Conservation (phyloP, 306 rosid genomes). For the Rosa rugosa region DNA sequence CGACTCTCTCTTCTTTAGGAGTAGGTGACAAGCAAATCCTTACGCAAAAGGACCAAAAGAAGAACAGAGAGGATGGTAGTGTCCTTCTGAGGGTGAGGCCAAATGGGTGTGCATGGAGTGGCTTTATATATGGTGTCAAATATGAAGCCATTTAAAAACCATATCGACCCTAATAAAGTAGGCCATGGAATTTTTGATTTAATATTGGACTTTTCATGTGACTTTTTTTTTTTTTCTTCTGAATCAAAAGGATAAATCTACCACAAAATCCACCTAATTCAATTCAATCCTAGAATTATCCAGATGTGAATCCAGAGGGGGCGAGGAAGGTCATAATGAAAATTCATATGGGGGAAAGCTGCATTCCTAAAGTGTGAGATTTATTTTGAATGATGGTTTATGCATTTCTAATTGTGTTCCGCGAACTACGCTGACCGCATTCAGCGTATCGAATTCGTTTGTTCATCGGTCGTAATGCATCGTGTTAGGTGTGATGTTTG, state of each 20-base stretch:
- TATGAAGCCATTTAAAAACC: neutral
- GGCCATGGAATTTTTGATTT: neutral
- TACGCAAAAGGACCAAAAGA: conserved; percentile 35
- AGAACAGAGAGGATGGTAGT: conserved; percentile 9
- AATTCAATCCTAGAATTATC: neutral
- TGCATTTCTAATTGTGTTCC: neutral
- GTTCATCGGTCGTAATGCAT: neutral
- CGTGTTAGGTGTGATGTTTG: neutral
- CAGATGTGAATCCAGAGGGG: neutral
- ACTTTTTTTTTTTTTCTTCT: neutral
- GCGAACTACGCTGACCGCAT: neutral
- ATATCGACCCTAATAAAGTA: neutral
- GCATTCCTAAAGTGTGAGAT: conserved; percentile 19
- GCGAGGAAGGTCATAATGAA: neutral
- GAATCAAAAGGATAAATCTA: neutral
- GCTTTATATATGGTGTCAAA: neutral
- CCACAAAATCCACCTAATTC: conserved; percentile 4
- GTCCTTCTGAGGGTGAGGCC: conserved; percentile 11
- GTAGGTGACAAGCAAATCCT: conserved; percentile 39
- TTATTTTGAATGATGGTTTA: neutral
- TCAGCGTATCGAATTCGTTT: neutral
- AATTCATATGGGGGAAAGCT: neutral
- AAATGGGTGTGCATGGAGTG: conserved; percentile 2
- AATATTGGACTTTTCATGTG: neutral
- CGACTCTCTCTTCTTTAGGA: neutral